Percentiles rank a stretch among this genome's conserved stretches.
phyloP scores from a whole-genome alignment of 352 stramenopile genomes.

The Globisporangium recalcitrans region DNA sequence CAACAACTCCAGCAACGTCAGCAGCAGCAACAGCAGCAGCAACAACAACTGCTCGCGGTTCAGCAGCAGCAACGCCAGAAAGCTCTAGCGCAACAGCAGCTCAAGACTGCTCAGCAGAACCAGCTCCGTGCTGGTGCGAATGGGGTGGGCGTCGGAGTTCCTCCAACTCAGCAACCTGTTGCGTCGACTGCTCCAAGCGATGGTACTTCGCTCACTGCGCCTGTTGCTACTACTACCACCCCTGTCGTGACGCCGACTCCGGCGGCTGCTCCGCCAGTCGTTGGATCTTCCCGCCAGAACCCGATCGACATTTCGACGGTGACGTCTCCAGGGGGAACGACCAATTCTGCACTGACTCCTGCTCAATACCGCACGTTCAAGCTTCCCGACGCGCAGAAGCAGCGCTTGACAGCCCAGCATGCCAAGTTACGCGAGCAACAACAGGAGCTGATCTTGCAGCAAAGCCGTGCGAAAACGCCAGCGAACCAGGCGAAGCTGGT shows the following conservation, averaged over 20 bases:
- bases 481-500: slow-evolving; percentile 66
- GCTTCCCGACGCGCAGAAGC: slow-evolving; percentile 56
- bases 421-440: slow-evolving; percentile 72
- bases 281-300: slow-evolving; percentile 36
- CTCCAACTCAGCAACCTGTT: slow-evolving; percentile 13
- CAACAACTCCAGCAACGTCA: slow-evolving; percentile 39
- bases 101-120: slow-evolving; percentile 33
- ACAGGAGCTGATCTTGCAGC: slow-evolving; percentile 73
- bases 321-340: slow-evolving; percentile 26
- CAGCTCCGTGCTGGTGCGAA: slow-evolving; percentile 21
- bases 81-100: slow-evolving; percentile 25
- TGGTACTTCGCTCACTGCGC: slow-evolving; percentile 13
- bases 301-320: slow-evolving; percentile 42
- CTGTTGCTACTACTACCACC: slow-evolving; percentile 10
- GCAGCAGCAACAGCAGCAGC: slow-evolving; percentile 31
- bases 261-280: slow-evolving; percentile 18
- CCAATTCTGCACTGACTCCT: slow-evolving; percentile 41
- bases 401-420: slow-evolving; percentile 62
- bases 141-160: slow-evolving; percentile 2
- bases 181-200: slow-evolving; percentile 14
- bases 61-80: slow-evolving; percentile 34
- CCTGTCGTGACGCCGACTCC: background rate
- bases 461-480: slow-evolving; percentile 64
- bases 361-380: slow-evolving; percentile 77
- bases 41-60: slow-evolving; percentile 28